Evolutionary conservation across 257 asterid species (phyloP), one percentile per base, ranked within the genome.

Genomic region (Datura wrightii): DNA sequence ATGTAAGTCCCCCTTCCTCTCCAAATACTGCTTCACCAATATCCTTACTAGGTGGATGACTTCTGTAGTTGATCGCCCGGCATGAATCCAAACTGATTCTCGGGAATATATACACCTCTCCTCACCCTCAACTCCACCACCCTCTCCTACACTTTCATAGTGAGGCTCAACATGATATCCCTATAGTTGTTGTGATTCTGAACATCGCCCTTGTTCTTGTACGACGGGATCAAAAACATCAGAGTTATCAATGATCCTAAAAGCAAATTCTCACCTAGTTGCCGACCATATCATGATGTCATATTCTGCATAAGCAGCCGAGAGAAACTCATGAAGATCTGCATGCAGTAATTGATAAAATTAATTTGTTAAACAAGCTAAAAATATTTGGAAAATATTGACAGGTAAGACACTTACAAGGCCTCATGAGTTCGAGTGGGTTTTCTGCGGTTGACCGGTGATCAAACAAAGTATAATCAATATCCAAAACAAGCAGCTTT

Each of bases 221-320:
- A 24, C 31, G 1, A 24, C 31, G 31, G 31, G 42, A 39, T 39
- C 24, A 42, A 65, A 66, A 44, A 24, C 54, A 58, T 54, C 42
- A 59, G 39, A 85, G 71, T 63, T 44, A 72, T 55, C 52, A 84
- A 88, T 48, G 86, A 79, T 10, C 34, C 42, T 6, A 44, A 67
- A 82, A 19, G 70, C 56, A 56, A 80, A 72, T 80, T 69, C 71
- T 87, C 83, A 95, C 99, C 94, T 93, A 87, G 98, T 95, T 58
- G 99, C 99, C 63, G 98, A 96, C 99, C 99, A 94, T 90, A 96
- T 94, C 90, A 96, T 94, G 89, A 96, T 96, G 87, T 96, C 99
- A 81, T 93, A 96, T 84, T 94, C 98, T 1, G 99, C 92, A 89
- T 96, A 96, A 71, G 85, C 98, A 52, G 99, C 97, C 5, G 96